Evolutionary conservation across 768 basidiomycete genomes (phyloP).

Genomic region (Naganishia kalamii): DNA sequence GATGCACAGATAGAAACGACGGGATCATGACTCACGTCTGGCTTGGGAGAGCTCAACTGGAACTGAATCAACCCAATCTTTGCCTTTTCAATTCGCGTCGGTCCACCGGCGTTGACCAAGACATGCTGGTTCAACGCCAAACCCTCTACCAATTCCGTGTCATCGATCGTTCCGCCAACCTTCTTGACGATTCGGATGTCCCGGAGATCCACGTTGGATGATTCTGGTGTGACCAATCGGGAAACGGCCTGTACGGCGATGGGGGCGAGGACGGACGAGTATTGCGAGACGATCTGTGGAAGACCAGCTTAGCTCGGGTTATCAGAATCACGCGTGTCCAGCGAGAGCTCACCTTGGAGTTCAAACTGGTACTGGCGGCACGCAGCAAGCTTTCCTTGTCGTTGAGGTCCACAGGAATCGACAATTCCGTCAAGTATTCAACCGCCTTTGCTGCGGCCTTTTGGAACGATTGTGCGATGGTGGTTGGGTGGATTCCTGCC

Average conservation of each 20-base stretch:
- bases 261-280: conserved; percentile 94
- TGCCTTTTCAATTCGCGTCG: conserved; percentile 91
- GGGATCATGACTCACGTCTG: conserved; percentile 62
- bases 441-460: conserved; percentile 87
- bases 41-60: conserved; percentile 94
- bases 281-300: conserved; percentile 91
- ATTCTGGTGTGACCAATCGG: conserved; percentile 76
- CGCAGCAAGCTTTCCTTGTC: conserved; percentile 78
- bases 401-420: conserved; percentile 80
- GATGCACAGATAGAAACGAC: too few relatives aligned
- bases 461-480: conserved; percentile 91
- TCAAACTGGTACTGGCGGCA: conserved; percentile 89
- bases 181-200: conserved; percentile 97
- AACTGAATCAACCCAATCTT: conserved; percentile 98
- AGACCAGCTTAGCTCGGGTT: not conserved
- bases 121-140: conserved; percentile 97
- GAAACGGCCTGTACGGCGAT: conserved; percentile 96
- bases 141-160: conserved; percentile 92
- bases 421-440: conserved; percentile 86
- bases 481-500: conserved; percentile 80
- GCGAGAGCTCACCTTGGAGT: conserved; percentile 68
- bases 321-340: not conserved
- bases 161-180: conserved; percentile 97
- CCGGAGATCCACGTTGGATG: conserved; percentile 90
- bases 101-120: conserved; percentile 80